phyloP scores from a whole-genome alignment of 148 eudicot genomes.

The Camellia granthamiana region DNA sequence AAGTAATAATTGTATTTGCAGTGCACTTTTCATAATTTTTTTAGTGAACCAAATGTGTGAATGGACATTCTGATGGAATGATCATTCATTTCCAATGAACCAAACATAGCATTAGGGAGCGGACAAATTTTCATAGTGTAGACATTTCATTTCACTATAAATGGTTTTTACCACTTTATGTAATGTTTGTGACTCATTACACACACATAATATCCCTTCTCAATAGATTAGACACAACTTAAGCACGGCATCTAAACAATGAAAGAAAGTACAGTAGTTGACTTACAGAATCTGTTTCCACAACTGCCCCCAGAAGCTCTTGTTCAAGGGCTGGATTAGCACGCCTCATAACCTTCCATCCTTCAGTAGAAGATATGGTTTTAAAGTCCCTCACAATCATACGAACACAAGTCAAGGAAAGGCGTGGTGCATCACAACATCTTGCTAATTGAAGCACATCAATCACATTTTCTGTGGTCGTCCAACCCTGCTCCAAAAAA shows the following conservation, averaged over 20 bases:
- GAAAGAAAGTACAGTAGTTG: slow-evolving; percentile 3
- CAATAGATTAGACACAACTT: background rate
- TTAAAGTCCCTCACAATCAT: slow-evolving; percentile 62
- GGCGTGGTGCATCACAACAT: slow-evolving; percentile 70
- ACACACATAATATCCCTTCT: background rate
- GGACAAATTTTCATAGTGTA: background rate
- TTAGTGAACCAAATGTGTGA: too few species aligned
- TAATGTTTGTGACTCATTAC: background rate
- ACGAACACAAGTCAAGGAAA: slow-evolving; percentile 45
- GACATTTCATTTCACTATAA: background rate
- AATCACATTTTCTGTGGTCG: slow-evolving; percentile 60
- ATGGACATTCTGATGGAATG: too few species aligned
- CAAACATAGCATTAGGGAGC: background rate
- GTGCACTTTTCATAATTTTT: too few species aligned
- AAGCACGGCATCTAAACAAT: background rate
- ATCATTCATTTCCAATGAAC: too few species aligned
- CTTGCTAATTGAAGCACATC: slow-evolving; percentile 77
- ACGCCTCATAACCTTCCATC: slow-evolving; percentile 79
- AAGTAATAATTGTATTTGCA: too few species aligned
- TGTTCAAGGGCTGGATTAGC: slow-evolving; percentile 72
- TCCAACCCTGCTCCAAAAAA: slow-evolving; percentile 53
- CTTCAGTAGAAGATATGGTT: slow-evolving; percentile 57
- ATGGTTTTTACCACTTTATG: background rate
- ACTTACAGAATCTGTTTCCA: slow-evolving; percentile 78
- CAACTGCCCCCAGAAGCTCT: slow-evolving; percentile 72